Evolutionary conservation across 2,329 filamentous ascomycete species (phyloP), one percentile per base, ranked within the genome.

Genomic region (Hypoxylon sp.): DNA sequence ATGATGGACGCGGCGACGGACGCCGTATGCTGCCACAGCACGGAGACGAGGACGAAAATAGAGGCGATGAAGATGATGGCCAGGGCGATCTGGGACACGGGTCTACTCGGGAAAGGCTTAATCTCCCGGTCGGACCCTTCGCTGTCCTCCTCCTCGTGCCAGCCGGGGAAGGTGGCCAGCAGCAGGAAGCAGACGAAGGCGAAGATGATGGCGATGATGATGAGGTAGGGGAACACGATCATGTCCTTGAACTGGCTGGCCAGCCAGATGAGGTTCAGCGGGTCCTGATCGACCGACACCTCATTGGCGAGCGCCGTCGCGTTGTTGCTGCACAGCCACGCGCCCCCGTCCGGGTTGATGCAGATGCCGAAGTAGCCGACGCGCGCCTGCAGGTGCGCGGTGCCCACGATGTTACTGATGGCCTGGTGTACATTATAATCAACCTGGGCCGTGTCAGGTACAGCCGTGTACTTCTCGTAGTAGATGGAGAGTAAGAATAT

Each of bases 401-500:
- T 85, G 58, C 93, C 93, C 63, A 97, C 95, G 69, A 99, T 97
- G 81, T 96, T 97, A 68, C 90, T 87, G 74, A 98, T 96, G 63
- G 94, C 93, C 14, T 89, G 89, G 69, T 93, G 91, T 65, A 96
- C 91, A 64, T 91, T 93, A 68, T 97, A 97, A 79, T 97, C 90
- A 73, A 97, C 94, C 82, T 98, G 95, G 9, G 95, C 87, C 4
- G 93, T 92, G 74, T 93, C 90, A 73, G 95, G 95, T 28, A 87
- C 84, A 2, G 96, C 93, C 19, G 90, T 89, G 82, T 98, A 98
- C 69, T 88, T 85, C 79, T 97, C 85, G 84, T 98, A 99, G 88
- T 97, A 98, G 76, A 99, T 89, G n/a, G 94, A 97, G 72, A 99
- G 93, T 73, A 99, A 89, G 86, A 98, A 99, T 81, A 99, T 98